phyloP scores from a whole-genome alignment of 768 basidiomycete genomes.

The Boletus huronensis region DNA sequence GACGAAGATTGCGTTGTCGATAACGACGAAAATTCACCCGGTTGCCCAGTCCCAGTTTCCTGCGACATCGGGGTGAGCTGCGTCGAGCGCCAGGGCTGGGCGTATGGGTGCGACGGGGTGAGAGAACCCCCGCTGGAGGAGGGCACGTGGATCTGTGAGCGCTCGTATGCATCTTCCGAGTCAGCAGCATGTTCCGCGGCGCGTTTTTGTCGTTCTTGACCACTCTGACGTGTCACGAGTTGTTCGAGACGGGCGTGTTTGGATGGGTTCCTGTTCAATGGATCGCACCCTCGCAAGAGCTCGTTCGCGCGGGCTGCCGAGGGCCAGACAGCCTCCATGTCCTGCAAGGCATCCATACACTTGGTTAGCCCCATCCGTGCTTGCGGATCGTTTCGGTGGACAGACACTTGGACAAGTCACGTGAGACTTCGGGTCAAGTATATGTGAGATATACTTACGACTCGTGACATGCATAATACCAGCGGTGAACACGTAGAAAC shows the following conservation, averaged over 20 bases:
- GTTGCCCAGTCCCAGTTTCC: constrained; percentile 6
- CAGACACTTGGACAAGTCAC: constrained; percentile 44
- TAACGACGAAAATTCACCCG: constrained; percentile 6
- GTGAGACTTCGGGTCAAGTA: not conserved
- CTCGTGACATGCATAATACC: constrained; percentile 76
- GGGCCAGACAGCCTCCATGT: constrained; percentile 73
- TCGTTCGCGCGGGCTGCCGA: constrained; percentile 71
- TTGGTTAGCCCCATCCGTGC: constrained; percentile 58
- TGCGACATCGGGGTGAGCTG: constrained; percentile 13
- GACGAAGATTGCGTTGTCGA: constrained; percentile 20
- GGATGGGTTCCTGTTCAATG: constrained; percentile 12
- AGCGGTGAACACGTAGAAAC: constrained; percentile 78
- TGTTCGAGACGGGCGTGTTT: constrained; percentile 5
- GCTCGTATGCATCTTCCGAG: constrained; percentile 31
- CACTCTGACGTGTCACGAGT: constrained; percentile 8
- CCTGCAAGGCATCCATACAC: constrained; percentile 63
- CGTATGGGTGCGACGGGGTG: constrained; percentile 19
- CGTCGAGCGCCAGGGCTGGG: constrained; percentile 30
- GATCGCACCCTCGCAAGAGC: constrained; percentile 63
- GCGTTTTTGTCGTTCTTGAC: constrained; percentile 52
- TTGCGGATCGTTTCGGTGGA: constrained; percentile 66
- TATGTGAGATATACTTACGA: constrained; percentile 41
- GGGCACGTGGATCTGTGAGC: constrained; percentile 16
- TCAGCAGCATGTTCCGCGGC: constrained; percentile 50
- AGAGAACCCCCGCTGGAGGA: constrained; percentile 1